Conservation (phyloP, 2,329 filamentous ascomycete species). For the Alternaria alternata region DNA sequence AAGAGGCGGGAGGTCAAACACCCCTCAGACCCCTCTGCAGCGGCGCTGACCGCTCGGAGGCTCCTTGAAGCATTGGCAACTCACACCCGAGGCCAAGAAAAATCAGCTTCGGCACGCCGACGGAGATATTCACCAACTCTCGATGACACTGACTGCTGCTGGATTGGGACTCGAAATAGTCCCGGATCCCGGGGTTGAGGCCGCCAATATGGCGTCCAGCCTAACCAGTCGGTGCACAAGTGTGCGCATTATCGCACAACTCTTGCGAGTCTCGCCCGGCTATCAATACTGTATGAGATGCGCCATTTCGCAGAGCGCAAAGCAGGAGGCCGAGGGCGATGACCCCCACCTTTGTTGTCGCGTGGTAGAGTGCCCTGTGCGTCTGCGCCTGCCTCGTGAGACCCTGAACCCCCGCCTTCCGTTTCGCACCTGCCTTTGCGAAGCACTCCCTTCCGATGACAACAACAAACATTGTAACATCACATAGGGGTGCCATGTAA, state of each 20-base stretch:
- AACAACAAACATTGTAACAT: background rate
- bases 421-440: conserved; percentile 11
- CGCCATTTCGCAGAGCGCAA: conserved; percentile 7
- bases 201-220: background rate
- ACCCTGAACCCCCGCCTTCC: conserved; percentile 12
- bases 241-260: conserved; percentile 8
- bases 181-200: conserved; percentile 14
- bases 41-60: conserved; percentile 16
- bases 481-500: background rate
- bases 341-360: conserved; percentile 9
- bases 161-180: background rate
- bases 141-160: conserved; percentile 5
- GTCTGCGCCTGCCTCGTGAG: conserved; percentile 8
- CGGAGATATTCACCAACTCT: background rate
- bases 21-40: conserved; percentile 4
- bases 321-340: background rate
- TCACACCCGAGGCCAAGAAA: background rate
- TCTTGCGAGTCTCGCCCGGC: conserved; percentile 1
- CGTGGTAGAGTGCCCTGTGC: conserved; percentile 18
- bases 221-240: conserved; percentile 2
- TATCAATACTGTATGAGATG: background rate
- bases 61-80: conserved; percentile 11
- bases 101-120: conserved; percentile 12
- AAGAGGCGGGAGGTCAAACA: conserved; percentile 13
- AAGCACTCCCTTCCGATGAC: background rate